A percentile compares a stretch with the other conserved stretches of the same genome.
phyloP scores from a whole-genome alignment of 2,329 filamentous ascomycete species.

The Botrytis medusae region DNA sequence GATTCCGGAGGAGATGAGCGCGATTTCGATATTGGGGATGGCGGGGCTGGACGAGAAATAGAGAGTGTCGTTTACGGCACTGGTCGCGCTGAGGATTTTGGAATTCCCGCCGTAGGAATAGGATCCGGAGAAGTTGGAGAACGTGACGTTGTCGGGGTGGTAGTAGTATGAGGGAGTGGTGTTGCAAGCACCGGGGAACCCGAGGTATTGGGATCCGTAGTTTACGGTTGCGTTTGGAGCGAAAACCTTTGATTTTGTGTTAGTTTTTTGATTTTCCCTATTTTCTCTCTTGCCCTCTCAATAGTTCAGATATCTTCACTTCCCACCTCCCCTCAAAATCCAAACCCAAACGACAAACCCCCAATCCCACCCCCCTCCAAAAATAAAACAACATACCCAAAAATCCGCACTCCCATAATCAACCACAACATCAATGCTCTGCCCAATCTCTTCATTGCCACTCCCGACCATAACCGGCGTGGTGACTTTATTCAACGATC shows the following conservation, averaged over 20 bases:
- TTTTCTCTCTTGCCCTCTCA: neutral
- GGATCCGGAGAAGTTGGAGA: neutral
- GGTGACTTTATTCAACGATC: neutral
- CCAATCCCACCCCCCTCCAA: neutral
- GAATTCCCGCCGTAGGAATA: slow-evolving; percentile 17
- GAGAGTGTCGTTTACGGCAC: neutral
- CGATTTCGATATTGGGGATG: slow-evolving; percentile 11
- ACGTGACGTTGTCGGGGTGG: neutral
- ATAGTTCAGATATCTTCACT: neutral
- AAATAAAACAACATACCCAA: slow-evolving; percentile 9
- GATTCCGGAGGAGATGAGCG: neutral
- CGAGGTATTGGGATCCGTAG: slow-evolving; percentile 12
- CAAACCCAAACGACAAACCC: neutral
- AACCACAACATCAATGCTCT: slow-evolving; percentile 15
- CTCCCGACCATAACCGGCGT: neutral
- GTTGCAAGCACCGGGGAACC: slow-evolving; percentile 11
- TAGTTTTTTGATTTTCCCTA: neutral
- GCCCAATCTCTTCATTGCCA: neutral
- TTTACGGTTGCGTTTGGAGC: slow-evolving; percentile 15
- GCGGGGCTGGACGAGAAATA: neutral
- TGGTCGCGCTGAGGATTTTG: neutral
- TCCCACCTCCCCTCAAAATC: neutral
- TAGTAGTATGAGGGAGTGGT: neutral
- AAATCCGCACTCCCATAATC: slow-evolving; percentile 21
- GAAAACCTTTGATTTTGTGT: neutral